A percentile compares a stretch with the other conserved stretches of the same genome.
phyloP scores from a whole-genome alignment of 2,329 filamentous ascomycete genomes.

The Talaromyces piceae region DNA sequence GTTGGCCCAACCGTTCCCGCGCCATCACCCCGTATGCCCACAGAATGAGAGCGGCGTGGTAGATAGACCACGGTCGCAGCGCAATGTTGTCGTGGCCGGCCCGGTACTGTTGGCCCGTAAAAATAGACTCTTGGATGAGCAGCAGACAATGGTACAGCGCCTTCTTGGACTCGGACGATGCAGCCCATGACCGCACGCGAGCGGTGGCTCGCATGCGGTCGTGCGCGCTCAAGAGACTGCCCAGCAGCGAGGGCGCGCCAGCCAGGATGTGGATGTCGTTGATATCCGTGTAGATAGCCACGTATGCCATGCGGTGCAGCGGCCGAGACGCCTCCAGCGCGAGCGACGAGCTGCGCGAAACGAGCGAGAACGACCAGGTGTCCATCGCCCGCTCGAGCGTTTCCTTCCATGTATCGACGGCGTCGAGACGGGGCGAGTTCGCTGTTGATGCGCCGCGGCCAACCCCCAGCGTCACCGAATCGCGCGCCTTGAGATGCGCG shows the following conservation, averaged over 20 bases:
- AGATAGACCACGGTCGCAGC: conserved; percentile 19
- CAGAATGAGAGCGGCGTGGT: conserved; percentile 19
- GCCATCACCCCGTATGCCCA: conserved; percentile 19
- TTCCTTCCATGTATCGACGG: conserved; percentile 20
- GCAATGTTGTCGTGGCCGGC: conserved; percentile 19
- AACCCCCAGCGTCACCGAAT: conserved; percentile 16
- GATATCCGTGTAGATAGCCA: conserved; percentile 20
- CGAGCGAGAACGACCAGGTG: conserved; percentile 22
- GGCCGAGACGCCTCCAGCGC: conserved; percentile 17
- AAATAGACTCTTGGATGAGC: conserved; percentile 19
- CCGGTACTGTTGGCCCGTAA: conserved; percentile 16
- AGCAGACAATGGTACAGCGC: conserved; percentile 19
- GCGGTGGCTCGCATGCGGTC: conserved; percentile 15
- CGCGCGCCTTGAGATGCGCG: conserved; percentile 19
- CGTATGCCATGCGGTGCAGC: conserved; percentile 20
- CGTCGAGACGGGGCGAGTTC: conserved; percentile 6
- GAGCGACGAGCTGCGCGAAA: conserved; percentile 19
- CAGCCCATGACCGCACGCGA: conserved; percentile 18
- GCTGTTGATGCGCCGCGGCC: conserved; percentile 10
- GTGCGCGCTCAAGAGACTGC: conserved; percentile 14
- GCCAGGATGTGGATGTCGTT: conserved; percentile 22
- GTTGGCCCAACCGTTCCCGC: conserved; percentile 6
- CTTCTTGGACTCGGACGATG: conserved; percentile 15
- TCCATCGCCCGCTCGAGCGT: conserved; percentile 20
- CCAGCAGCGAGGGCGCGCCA: conserved; percentile 18